Evolutionary conservation across 2,329 filamentous ascomycete genomes (phyloP).

Genomic region (Rhynchosporium agropyri): DNA sequence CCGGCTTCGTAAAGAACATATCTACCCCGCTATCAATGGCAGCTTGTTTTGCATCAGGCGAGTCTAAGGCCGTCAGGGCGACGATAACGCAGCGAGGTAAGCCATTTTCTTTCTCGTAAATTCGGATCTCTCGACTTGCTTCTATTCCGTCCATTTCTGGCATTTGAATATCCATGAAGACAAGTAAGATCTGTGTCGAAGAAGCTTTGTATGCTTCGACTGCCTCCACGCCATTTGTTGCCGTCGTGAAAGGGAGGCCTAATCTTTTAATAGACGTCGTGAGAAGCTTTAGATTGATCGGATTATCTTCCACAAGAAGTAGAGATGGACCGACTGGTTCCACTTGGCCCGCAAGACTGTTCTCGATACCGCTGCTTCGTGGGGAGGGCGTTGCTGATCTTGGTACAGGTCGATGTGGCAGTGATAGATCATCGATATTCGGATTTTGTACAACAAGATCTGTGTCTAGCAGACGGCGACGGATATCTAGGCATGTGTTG

Average conservation of each 20-base stretch:
- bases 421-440: background rate
- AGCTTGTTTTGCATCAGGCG: conserved; percentile 49
- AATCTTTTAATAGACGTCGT: conserved; percentile 27
- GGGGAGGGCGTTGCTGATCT: background rate
- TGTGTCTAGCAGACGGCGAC: background rate
- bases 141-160: conserved; percentile 53
- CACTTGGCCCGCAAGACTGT: background rate
- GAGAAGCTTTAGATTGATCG: conserved; percentile 42
- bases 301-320: conserved; percentile 45
- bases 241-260: conserved; percentile 37
- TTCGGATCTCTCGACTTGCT: conserved; percentile 20
- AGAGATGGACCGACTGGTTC: background rate
- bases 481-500: conserved; percentile 2
- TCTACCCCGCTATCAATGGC: conserved; percentile 55
- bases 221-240: conserved; percentile 24
- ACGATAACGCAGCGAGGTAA: conserved; percentile 48
- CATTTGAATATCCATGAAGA: conserved; percentile 58
- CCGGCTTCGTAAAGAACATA: conserved; percentile 54
- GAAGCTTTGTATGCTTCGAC: conserved; percentile 14
- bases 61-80: conserved; percentile 54
- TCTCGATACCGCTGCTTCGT: too few relatives aligned
- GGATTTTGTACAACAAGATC: background rate
- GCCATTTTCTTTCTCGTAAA: conserved; percentile 13
- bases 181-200: conserved; percentile 39
- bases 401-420: background rate